Percentiles rank a stretch among this genome's conserved stretches.
These are phyloP conservation scores for Halenospora varia DNA, from an alignment of 495 filamentous ascomycete genomes.

Conservation along the genomic window DNA sequence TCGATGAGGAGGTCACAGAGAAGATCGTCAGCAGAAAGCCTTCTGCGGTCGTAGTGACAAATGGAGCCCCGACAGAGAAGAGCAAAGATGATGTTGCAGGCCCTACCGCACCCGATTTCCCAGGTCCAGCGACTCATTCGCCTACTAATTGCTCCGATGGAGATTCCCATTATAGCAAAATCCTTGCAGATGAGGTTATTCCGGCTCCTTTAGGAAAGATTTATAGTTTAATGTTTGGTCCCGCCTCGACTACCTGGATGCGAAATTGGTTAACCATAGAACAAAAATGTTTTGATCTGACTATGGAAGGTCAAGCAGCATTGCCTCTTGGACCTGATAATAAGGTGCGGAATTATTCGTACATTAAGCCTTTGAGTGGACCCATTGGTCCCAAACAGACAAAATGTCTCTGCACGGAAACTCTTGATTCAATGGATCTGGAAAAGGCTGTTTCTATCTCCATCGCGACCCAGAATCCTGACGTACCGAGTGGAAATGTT, in stretches of 20 bases:
- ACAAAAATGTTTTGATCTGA: conserved; percentile 82
- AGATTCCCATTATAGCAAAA: conserved; percentile 75
- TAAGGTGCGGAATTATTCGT: conserved; percentile 71
- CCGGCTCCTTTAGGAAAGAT: conserved; percentile 88
- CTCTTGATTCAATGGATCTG: conserved; percentile 74
- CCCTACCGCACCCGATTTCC: conserved; percentile 65
- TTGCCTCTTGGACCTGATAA: conserved; percentile 64
- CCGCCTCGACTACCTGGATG: conserved; percentile 73
- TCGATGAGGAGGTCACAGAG: conserved; percentile 55
- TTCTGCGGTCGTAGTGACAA: conserved; percentile 54
- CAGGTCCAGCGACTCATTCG: conserved; percentile 77
- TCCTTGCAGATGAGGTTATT: conserved; percentile 80
- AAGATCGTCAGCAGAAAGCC: conserved; percentile 60
- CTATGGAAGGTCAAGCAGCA: conserved; percentile 71
- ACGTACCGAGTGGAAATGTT: conserved; percentile 91
- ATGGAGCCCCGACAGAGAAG: conserved; percentile 45
- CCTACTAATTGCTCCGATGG: conserved; percentile 80
- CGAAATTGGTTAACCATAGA: conserved; percentile 79
- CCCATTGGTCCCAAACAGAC: conserved; percentile 92
- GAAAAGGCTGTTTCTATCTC: conserved; percentile 82
- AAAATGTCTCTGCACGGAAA: conserved; percentile 87
- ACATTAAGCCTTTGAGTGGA: conserved; percentile 84
- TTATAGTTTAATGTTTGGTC: conserved; percentile 82
- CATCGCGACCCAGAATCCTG: conserved; percentile 81
- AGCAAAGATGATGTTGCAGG: conserved; percentile 49